A percentile compares a stretch with the other conserved stretches of the same genome.
phyloP scores from a whole-genome alignment of 1,284 basidiomycete species.

The Afroboletus lepidellus region DNA sequence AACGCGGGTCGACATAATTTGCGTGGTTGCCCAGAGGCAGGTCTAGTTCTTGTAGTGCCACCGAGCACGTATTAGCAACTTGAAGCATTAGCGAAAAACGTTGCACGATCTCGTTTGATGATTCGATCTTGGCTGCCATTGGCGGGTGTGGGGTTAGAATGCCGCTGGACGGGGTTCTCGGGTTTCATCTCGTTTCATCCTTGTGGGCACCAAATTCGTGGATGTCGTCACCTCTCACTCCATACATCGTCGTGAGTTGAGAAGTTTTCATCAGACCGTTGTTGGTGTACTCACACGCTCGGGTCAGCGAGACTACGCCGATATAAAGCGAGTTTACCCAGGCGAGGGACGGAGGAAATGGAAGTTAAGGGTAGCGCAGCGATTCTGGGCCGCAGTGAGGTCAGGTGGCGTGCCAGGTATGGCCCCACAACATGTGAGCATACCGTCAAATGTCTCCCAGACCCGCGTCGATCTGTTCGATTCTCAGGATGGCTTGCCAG shows the following conservation, averaged over 20 bases:
- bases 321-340: conserved; percentile 36
- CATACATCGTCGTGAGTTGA: conserved; percentile 21
- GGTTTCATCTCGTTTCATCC: no score
- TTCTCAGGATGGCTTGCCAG: conserved; percentile 16
- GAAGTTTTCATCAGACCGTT: neutral
- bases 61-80: no score
- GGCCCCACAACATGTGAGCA: conserved; percentile 11
- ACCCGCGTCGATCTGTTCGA: conserved; percentile 1
- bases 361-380: conserved; percentile 38
- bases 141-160: no score
- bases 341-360: conserved; percentile 41
- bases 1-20: neutral
- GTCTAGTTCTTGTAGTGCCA: no score
- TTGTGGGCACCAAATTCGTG: no score
- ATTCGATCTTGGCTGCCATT: no score
- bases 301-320: conserved; percentile 37
- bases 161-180: no score
- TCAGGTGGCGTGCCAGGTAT: conserved; percentile 16
- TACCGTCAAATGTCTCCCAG: neutral
- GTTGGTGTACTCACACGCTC: conserved; percentile 13
- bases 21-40: no score
- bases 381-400: conserved; percentile 38
- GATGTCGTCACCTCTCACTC: conserved; percentile 23
- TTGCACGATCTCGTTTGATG: no score
- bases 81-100: no score